A percentile compares a stretch with the other conserved stretches of the same genome.
phyloP scores from a whole-genome alignment of 208 protist genomes.

The Leishmania mexicana region DNA sequence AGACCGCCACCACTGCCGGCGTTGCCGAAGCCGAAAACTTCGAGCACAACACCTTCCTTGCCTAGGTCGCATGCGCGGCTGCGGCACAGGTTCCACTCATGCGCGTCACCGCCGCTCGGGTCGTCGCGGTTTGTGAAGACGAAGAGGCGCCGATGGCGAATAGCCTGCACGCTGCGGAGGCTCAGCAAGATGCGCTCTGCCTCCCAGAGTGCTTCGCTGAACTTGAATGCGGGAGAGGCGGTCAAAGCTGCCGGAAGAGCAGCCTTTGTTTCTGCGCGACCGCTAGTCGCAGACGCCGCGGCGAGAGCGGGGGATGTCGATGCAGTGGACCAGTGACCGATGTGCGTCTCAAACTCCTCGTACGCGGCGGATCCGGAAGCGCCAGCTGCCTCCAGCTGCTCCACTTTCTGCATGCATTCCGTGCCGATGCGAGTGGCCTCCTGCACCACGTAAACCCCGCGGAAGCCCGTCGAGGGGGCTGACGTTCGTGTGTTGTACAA shows the following conservation, averaged over 20 bases:
- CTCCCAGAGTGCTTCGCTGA: slow-evolving; percentile 73
- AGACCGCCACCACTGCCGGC: not conserved
- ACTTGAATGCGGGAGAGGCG: slow-evolving; percentile 2
- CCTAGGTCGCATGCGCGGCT: slow-evolving; percentile 46
- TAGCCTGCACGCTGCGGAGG: slow-evolving; percentile 13
- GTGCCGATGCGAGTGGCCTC: slow-evolving; percentile 33
- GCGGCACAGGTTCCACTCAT: slow-evolving; percentile 45
- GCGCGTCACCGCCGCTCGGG: slow-evolving; percentile 44
- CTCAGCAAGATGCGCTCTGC: slow-evolving; percentile 70
- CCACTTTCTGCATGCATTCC: slow-evolving; percentile 53
- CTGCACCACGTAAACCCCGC: slow-evolving; percentile 72
- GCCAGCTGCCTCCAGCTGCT: slow-evolving; percentile 57
- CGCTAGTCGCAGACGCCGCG: not conserved
- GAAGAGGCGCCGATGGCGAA: slow-evolving; percentile 71
- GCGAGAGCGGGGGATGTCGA: slow-evolving; percentile 14
- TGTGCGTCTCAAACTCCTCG: slow-evolving; percentile 31
- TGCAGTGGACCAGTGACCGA: slow-evolving; percentile 11
- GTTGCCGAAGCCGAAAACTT: slow-evolving; percentile 69
- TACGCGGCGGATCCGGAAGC: slow-evolving; percentile 31
- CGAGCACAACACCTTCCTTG: slow-evolving; percentile 54
- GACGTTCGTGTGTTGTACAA: slow-evolving; percentile 68
- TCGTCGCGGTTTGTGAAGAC: slow-evolving; percentile 88
- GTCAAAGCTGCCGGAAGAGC: not conserved
- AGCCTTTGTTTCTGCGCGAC: slow-evolving; percentile 1
- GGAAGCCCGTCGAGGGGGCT: slow-evolving; percentile 41